Base-by-base conservation (phyloP, 1,284 basidiomycete species). In the Pseudozyma sp. region DNA sequence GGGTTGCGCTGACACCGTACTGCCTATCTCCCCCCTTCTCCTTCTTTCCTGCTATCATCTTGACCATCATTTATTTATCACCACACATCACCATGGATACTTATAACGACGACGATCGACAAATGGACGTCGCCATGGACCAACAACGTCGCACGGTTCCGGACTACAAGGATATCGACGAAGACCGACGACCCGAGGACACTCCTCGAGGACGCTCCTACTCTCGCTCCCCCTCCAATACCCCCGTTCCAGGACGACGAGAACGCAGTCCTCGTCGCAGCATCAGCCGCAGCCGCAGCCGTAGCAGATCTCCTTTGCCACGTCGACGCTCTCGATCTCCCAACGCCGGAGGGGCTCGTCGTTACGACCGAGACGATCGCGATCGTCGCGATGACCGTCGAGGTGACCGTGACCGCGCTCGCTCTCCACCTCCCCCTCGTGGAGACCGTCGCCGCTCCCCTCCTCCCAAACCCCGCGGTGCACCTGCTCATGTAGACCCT, bases 401-500 rank as follows among this genome's bases (percentile, higher is more conserved):
- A 48, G 35, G 12, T 40, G 39, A 39, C 47, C 68, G 72, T 43
- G 68, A 76, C 70, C 70, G 71, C 39, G 45, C 40, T 8, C 56
- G 64, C 36, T 69, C 66, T n/a, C 63, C 70, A 9, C 64, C 64
- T 13, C 64, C 60, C 43, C 55, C 64, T 25, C 71, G 71, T 11
- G 52, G 42, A 38, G 74, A 72, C 43, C 69, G 69, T 13, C 64
- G 69, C 12, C 66, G 70, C 38, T 65, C 66, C 0, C 72, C 72
- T 12, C 72, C 72, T 11, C 64, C 64, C 39, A 76, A 68, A 51
- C 74, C 76, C 12, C 60, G 55, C 16, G 31, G 18, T 21, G 74
- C 76, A 44, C 63, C 78, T 51, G 43, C 56, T 55, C 43, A 68
- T 78, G 91, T 92, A 59, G 91, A 91, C 80, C 93, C 95, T 31